Base-by-base conservation (phyloP, 202 grass and related monocot genomes). In the Zoysia matrella region DNA sequence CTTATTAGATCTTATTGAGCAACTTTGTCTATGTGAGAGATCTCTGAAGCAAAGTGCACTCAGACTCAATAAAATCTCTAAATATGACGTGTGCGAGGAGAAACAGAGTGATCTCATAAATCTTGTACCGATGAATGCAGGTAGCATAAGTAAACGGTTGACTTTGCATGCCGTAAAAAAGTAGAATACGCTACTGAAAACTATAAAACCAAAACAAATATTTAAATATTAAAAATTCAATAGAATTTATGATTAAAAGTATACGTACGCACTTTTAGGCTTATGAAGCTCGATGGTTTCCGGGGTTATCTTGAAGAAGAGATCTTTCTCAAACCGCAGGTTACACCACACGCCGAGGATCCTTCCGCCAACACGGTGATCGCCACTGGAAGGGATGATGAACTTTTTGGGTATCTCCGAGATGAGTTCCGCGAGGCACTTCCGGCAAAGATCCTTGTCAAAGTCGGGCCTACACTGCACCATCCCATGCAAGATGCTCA, bases 381-480 rank as follows among this genome's bases (percentile, higher is more conserved):
- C 68, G 6, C 51, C 53, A 36, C 30, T 36, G 30, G 0, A 1
- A 0, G 0, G 5, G 1, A 7, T 2, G 10, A 9, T 9, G 15
- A 77, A 84, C 46, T 36, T 36, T 11, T 2, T 15, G 0, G 65
- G 65, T 65, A 84, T 50, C 39, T 45, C 3, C 14, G 0, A 1
- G 73, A 62, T 30, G 39, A 84, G 76, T 15, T 42, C 53, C 3
- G 7, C 65, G n/a, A 77, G 79, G 67, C 70, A 36, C 30, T 36
- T 36, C 30, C 30, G 30, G 30, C 30, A 36, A 36, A 36, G 30
- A 36, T 36, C 30, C 30, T 36, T 36, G 30, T 36, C 30, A 47
- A 86, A 52, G 77, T 86, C 85, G 52, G 6, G 66, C 51, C 60
- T 91, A 63, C 89, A 91, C 82, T 91, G 86, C 47, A 82, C 82